Conservation (phyloP, 2,329 filamentous ascomycete genomes). For the Leptographium procerum region DNA sequence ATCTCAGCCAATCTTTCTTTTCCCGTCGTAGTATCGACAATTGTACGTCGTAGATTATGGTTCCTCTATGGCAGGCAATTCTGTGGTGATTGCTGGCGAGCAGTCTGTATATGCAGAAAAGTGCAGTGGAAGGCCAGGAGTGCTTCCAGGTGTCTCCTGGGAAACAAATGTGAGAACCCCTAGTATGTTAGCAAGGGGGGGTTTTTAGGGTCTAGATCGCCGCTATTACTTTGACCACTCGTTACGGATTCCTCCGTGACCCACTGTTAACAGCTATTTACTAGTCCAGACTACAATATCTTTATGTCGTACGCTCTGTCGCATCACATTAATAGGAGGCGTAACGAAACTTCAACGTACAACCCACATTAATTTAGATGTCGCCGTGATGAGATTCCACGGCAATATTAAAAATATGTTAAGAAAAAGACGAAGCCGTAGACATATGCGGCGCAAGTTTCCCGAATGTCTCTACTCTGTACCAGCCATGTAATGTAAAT, state of each 20-base stretch:
- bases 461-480: slow-evolving; percentile 17
- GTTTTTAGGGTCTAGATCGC: slow-evolving; percentile 3
- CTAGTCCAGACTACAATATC: background rate
- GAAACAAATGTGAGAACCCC: slow-evolving; percentile 2
- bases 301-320: background rate
- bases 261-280: background rate
- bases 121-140: background rate
- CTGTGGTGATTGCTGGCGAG: background rate
- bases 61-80: background rate
- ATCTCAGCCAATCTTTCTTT: background rate
- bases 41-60: no score
- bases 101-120: background rate
- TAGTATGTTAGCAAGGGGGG: slow-evolving; percentile 1
- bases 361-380: background rate
- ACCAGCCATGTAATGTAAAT: slow-evolving; percentile 10
- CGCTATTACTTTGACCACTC: background rate
- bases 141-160: slow-evolving; percentile 5
- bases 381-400: background rate
- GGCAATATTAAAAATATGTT: slow-evolving; percentile 11
- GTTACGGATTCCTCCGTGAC: background rate
- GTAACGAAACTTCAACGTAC: background rate
- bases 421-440: slow-evolving; percentile 4
- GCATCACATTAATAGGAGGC: background rate
- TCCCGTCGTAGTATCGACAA: background rate
- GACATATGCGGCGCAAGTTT: slow-evolving; percentile 15